These are phyloP conservation scores for Rutstroemia sp. DNA, from an alignment of 2,329 filamentous ascomycete genomes.

Conservation along the genomic window DNA sequence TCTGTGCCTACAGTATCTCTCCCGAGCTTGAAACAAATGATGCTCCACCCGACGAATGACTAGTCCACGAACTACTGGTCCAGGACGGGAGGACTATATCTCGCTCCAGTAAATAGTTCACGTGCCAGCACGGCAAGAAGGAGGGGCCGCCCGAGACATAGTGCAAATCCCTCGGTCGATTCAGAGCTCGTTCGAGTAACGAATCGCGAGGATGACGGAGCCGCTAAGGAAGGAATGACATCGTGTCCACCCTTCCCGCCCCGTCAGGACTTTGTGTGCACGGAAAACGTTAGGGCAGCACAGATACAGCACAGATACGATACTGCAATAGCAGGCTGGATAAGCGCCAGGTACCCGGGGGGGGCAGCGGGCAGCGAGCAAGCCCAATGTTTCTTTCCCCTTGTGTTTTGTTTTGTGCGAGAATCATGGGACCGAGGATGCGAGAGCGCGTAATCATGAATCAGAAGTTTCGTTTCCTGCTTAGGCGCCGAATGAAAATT, in stretches of 20 bases:
- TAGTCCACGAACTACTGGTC: too few relatives aligned
- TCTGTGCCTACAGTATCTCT: too few relatives aligned
- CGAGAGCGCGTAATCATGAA: neutral
- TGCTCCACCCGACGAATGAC: too few relatives aligned
- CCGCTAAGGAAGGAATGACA: neutral
- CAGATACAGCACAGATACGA: neutral
- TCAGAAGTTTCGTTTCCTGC: neutral
- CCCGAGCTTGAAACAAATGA: too few relatives aligned
- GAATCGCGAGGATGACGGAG: too few relatives aligned
- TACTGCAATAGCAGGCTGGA: neutral
- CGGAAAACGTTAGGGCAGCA: neutral
- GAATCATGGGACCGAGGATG: neutral
- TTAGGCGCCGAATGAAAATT: constrained; percentile 2
- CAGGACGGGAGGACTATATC: too few relatives aligned
- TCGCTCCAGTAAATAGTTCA: too few relatives aligned
- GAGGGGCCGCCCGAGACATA: too few relatives aligned
- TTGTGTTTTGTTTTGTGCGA: neutral
- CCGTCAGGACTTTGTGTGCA: neutral
- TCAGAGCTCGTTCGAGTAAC: too few relatives aligned
- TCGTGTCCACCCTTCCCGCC: neutral
- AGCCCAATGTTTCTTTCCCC: neutral
- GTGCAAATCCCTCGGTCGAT: too few relatives aligned
- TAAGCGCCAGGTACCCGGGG: constrained; percentile 9
- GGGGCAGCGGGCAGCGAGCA: too few relatives aligned
- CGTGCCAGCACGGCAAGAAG: too few relatives aligned